Base-by-base conservation (phyloP, 768 basidiomycete species). In the Russula brevipes region DNA sequence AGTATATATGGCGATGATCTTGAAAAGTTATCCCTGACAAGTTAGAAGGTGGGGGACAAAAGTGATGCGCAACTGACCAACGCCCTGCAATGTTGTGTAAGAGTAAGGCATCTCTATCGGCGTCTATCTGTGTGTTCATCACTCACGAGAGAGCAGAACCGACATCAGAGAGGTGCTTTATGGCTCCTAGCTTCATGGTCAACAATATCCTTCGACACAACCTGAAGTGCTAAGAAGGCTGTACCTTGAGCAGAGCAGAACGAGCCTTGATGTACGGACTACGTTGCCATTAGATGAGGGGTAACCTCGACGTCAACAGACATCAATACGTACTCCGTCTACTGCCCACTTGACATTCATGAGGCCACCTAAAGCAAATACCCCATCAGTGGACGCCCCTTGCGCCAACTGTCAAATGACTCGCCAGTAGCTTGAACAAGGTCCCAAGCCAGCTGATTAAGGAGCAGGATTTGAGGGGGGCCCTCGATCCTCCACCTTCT, bases 381-480 rank as follows among this genome's bases (percentile, higher is more conserved):
- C 24, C 9, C 39, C 6, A 14, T 54, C 30, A 54, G 41, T 10
- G 24, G 30, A 30, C 3, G 7, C 10, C 12, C 39, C 19, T 30
- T n/a, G 30, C n/a, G 31, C 31, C 12, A 14, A 10, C 39, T 9
- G 30, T 31, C 19, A 17, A 7, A 42, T 31, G 19, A 41, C 36
- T 44, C 49, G 67, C 68, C 72, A 33, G 61, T n/a, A 17, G 70
- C 68, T 42, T 70, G 71, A n/a, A 72, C 63, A 24, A 72, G 50
- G 39, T 72, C 72, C 14, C 61, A 71, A 17, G 66, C 60, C 12
- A 72, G 58, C 30, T 72, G 65, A 41, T 64, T 64, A 31, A 72
- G 62, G 31, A 72, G 68, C 51, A 69, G 70, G 50, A 31, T 24
- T 35, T 86, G 81, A 83, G 85, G 78, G 10, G 56, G 8, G 16